These are phyloP conservation scores for Sarocladium oryzae DNA, from an alignment of 2,329 filamentous ascomycete species.

Conservation along the genomic window DNA sequence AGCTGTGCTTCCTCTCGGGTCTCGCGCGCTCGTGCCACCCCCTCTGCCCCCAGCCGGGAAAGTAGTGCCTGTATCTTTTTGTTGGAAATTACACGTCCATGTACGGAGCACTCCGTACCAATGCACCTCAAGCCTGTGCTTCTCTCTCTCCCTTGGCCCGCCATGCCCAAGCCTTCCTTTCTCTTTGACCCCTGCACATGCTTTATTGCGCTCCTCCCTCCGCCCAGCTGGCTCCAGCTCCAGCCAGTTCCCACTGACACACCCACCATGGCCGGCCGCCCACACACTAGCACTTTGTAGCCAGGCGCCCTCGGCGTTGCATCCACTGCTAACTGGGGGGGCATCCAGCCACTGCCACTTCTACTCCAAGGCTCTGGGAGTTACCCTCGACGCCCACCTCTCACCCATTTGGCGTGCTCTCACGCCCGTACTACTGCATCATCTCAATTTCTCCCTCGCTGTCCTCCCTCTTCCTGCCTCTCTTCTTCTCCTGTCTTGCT, in stretches of 20 bases:
- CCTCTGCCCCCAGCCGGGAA: not conserved
- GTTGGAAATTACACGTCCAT: not conserved
- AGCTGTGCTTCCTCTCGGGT: not conserved
- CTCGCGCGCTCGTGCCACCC: not conserved
- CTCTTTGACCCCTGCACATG: not conserved
- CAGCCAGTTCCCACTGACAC: not conserved
- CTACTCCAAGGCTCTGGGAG: not conserved
- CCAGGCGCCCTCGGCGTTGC: not conserved
- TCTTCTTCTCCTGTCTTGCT: constrained; percentile 11
- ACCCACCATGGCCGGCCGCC: too few species aligned
- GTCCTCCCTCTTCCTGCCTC: constrained; percentile 14
- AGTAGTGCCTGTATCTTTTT: not conserved
- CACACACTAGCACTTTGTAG: not conserved
- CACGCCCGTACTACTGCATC: not conserved
- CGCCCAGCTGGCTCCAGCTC: not conserved
- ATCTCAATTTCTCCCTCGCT: constrained; percentile 5
- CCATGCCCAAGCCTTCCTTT: not conserved
- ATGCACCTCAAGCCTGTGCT: not conserved
- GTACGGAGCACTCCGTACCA: too few species aligned
- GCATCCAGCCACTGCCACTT: not conserved
- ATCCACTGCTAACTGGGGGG: not conserved
- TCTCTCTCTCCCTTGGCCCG: not conserved
- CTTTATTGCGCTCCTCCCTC: constrained; percentile 4
- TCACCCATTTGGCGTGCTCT: not conserved
- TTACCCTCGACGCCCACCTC: not conserved